A percentile compares a stretch with the other conserved stretches of the same genome.
Conservation (phyloP, 176 grass and related monocot genomes). For the Miscanthus lutarioriparius region DNA sequence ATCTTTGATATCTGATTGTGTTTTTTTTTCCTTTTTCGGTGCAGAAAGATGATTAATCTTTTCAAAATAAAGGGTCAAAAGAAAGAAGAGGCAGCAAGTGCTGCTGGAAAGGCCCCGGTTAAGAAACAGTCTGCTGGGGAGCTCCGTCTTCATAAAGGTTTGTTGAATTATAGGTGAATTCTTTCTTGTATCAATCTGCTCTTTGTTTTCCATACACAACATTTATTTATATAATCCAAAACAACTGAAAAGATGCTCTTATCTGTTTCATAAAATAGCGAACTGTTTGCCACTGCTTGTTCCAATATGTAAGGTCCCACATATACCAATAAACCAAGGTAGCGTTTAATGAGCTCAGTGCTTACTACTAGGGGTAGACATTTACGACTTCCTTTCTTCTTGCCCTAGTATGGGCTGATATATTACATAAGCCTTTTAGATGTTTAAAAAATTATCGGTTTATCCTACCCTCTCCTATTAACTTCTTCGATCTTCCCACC, state of each 20-base stretch:
- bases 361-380: not conserved
- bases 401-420: not conserved
- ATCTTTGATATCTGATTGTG: conserved; percentile 5
- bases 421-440: not conserved
- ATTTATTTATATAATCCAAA: not conserved
- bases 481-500: not conserved
- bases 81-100: conserved; percentile 74
- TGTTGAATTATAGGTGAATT: not conserved
- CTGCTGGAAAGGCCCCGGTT: conserved; percentile 54
- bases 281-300: not conserved
- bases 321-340: not conserved
- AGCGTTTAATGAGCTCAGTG: not conserved
- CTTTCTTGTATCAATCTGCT: not conserved
- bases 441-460: not conserved
- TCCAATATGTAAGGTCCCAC: not conserved
- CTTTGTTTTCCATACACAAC: not conserved
- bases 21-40: not conserved
- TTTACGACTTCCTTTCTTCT: not conserved
- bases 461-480: not conserved
- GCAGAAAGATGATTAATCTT: conserved; percentile 80
- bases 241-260: not conserved
- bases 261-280: not conserved
- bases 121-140: conserved; percentile 88
- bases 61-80: conserved; percentile 90
- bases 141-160: conserved; percentile 84